Evolutionary conservation across 345 rosid genomes (phyloP).

Genomic region (Populus nigra): DNA sequence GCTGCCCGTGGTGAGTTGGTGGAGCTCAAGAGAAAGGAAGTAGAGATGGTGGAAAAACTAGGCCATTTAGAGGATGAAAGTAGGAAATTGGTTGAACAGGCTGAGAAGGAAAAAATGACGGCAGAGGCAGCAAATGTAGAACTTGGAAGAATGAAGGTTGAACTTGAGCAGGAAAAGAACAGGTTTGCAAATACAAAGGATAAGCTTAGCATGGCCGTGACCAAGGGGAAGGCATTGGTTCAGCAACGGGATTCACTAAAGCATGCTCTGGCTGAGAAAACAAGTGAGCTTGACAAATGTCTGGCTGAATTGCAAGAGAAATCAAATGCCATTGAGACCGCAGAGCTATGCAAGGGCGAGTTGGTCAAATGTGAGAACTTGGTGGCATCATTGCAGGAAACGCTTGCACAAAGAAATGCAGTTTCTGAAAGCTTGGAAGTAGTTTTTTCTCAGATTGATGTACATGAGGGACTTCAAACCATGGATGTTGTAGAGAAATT

Average conservation of each 20-base stretch:
- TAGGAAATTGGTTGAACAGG: slow-evolving; percentile 54
- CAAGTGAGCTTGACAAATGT: slow-evolving; percentile 69
- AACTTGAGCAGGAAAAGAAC: slow-evolving; percentile 74
- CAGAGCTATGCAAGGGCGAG: slow-evolving; percentile 54
- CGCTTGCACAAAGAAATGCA: slow-evolving; percentile 43
- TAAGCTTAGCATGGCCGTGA: slow-evolving; percentile 93
- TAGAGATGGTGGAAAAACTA: slow-evolving; percentile 41
- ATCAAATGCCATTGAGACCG: slow-evolving; percentile 51
- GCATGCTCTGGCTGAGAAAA: slow-evolving; percentile 67
- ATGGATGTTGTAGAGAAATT: slow-evolving; percentile 51
- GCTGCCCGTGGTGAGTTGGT: slow-evolving; percentile 59
- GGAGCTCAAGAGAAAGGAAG: slow-evolving; percentile 60
- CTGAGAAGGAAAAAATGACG: slow-evolving; percentile 45
- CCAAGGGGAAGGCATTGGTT: slow-evolving; percentile 90
- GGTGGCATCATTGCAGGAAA: slow-evolving; percentile 64
- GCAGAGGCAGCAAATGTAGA: slow-evolving; percentile 46
- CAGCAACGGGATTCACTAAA: slow-evolving; percentile 84
- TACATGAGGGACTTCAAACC: slow-evolving; percentile 57
- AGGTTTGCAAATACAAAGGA: slow-evolving; percentile 79
- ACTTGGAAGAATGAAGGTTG: slow-evolving; percentile 49
- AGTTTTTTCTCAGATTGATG: slow-evolving; percentile 41
- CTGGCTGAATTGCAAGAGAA: slow-evolving; percentile 59
- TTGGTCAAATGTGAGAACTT: slow-evolving; percentile 49
- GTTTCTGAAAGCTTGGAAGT: slow-evolving; percentile 55
- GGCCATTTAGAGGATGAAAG: slow-evolving; percentile 54